These are phyloP conservation scores for Arachnopeziza araneosa DNA, from an alignment of 2,329 filamentous ascomycete genomes.

Conservation along the genomic window DNA sequence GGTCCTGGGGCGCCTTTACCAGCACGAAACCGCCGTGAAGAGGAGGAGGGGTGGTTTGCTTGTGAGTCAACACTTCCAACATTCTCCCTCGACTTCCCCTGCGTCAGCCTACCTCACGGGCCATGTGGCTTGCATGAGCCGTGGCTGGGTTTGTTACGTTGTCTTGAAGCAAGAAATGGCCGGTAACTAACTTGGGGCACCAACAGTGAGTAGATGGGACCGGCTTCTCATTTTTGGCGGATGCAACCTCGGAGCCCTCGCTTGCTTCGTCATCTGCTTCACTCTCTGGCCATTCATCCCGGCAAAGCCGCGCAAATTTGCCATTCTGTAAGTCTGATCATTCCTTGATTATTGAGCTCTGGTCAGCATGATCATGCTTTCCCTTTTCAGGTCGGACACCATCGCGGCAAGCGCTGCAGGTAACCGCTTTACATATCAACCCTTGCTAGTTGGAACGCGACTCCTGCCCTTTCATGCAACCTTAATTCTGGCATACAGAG, in stretches of 20 bases:
- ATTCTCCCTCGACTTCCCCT: conserved; percentile 25
- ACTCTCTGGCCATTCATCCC: conserved; percentile 80
- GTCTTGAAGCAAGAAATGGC: conserved; percentile 12
- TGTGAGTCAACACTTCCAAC: conserved; percentile 58
- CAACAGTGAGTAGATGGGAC: conserved; percentile 92
- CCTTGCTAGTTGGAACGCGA: conserved; percentile 3
- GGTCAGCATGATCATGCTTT: neutral
- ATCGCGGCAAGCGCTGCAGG: conserved; percentile 28
- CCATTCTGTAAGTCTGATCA: conserved; percentile 75
- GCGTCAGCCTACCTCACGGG: conserved; percentile 25
- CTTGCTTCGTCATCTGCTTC: conserved; percentile 92
- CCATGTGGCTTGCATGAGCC: conserved; percentile 24
- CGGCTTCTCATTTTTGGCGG: conserved; percentile 85
- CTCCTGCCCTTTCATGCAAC: conserved; percentile 4
- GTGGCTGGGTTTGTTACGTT: conserved; percentile 22
- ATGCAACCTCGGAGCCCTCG: conserved; percentile 82
- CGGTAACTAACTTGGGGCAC: conserved; percentile 30
- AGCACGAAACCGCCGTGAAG: conserved; percentile 76
- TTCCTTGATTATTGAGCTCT: neutral
- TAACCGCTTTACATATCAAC: conserved; percentile 32
- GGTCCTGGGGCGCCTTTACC: conserved; percentile 78
- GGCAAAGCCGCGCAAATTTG: conserved; percentile 85
- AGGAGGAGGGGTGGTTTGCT: conserved; percentile 93
- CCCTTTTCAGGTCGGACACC: neutral
- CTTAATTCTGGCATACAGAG: neutral